These are phyloP conservation scores for Chionographis japonica DNA, from an alignment of 106 monocot species.

Conservation along the genomic window DNA sequence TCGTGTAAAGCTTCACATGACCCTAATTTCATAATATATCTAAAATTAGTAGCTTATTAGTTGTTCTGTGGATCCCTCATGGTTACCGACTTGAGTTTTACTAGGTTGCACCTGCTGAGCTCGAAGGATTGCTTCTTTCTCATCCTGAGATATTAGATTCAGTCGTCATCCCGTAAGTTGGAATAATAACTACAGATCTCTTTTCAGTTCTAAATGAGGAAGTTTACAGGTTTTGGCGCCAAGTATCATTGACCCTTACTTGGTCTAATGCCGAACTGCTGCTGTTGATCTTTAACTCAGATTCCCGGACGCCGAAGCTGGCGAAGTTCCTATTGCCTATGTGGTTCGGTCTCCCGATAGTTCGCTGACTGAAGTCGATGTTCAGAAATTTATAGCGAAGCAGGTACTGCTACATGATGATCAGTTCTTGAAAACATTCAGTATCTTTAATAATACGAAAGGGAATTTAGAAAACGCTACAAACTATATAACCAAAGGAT, in stretches of 20 bases:
- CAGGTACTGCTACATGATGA: slow-evolving; percentile 18
- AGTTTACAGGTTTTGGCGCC: not conserved
- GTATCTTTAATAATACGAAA: no score
- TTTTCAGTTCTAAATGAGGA: not conserved
- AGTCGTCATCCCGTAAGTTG: slow-evolving; percentile 50
- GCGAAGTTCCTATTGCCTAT: slow-evolving; percentile 47
- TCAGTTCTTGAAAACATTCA: no score
- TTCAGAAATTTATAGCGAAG: slow-evolving; percentile 29
- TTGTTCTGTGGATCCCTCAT: no score
- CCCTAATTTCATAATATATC: no score
- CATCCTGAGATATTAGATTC: slow-evolving; percentile 90
- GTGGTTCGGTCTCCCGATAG: slow-evolving; percentile 28
- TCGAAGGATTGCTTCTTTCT: slow-evolving; percentile 77
- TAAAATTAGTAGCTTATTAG: no score
- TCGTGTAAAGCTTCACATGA: no score
- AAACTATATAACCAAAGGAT: no score
- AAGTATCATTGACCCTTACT: no score
- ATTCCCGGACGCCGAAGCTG: slow-evolving; percentile 40
- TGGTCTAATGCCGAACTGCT: no score
- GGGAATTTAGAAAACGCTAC: no score
- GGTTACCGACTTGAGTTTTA: not conserved
- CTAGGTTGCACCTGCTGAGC: slow-evolving; percentile 95
- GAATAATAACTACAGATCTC: no score
- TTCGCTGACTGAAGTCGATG: slow-evolving; percentile 28
- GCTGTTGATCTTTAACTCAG: not conserved